Evolutionary conservation across 495 filamentous ascomycete species (phyloP).

Genomic region (Hypoxylon lienhwacheense): DNA sequence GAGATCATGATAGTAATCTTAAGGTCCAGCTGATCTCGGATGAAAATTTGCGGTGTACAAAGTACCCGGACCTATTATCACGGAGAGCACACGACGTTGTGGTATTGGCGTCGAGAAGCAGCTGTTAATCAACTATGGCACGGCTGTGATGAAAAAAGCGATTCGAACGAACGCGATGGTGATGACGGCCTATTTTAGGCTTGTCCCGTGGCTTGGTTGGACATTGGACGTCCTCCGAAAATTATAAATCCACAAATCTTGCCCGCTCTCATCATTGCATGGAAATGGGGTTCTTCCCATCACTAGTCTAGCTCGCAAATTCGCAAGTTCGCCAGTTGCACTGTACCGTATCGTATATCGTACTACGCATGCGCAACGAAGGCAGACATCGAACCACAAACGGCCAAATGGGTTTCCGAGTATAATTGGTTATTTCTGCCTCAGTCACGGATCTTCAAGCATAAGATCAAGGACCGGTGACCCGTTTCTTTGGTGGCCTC

Average conservation of each 20-base stretch:
- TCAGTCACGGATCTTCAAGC: slow-evolving; percentile 29
- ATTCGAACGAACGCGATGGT: slow-evolving; percentile 3
- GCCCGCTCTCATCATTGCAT: slow-evolving; percentile 1
- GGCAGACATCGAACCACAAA: slow-evolving; percentile 31
- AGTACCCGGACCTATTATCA: slow-evolving; percentile 16
- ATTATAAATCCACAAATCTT: slow-evolving; percentile 10
- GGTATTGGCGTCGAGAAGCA: slow-evolving; percentile 16
- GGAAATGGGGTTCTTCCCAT: slow-evolving; percentile 10
- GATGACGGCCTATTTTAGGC: slow-evolving; percentile 16
- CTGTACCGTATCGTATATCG: neutral
- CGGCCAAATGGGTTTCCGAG: slow-evolving; percentile 14
- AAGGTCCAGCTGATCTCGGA: slow-evolving; percentile 38
- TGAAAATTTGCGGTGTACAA: slow-evolving; percentile 39
- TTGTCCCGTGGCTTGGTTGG: slow-evolving; percentile 3
- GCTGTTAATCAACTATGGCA: slow-evolving; percentile 10
- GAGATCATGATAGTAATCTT: slow-evolving; percentile 38
- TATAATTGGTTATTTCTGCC: slow-evolving; percentile 28
- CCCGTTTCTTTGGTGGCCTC: slow-evolving; percentile 23
- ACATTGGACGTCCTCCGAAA: too few species aligned
- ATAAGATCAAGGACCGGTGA: slow-evolving; percentile 21
- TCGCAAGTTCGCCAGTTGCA: too few species aligned
- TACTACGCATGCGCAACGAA: slow-evolving; percentile 20
- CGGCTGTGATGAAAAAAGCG: neutral
- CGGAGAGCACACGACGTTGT: slow-evolving; percentile 23
- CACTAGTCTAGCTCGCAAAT: too few species aligned